phyloP scores from a whole-genome alignment of 768 basidiomycete genomes.

The Porphyrellus cyaneotinctus region DNA sequence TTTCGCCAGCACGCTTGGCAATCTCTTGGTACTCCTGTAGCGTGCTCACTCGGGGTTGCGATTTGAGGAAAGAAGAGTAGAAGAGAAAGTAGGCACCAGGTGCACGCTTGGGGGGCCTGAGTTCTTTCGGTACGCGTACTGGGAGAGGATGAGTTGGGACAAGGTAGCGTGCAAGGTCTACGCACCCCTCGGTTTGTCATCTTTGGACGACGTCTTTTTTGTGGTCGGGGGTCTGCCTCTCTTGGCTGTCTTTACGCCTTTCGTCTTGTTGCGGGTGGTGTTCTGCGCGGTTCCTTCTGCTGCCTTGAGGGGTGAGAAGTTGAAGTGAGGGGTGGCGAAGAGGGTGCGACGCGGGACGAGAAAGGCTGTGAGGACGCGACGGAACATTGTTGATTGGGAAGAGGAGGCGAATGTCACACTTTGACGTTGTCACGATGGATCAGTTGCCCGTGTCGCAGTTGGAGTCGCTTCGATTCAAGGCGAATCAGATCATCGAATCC shows the following conservation, averaged over 20 bases:
- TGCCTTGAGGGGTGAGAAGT: conserved; percentile 6
- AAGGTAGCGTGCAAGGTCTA: not conserved
- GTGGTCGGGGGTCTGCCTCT: conserved; percentile 1
- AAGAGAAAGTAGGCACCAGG: conserved; percentile 27
- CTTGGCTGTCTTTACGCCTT: conserved; percentile 2
- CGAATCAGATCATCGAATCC: conserved; percentile 76
- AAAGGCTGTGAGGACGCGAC: not conserved
- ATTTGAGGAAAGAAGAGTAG: conserved; percentile 13
- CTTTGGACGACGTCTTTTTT: not conserved
- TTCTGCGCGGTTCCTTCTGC: not conserved
- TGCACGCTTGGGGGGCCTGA: conserved; percentile 29
- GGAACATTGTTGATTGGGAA: conserved; percentile 8
- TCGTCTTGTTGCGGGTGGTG: conserved; percentile 4
- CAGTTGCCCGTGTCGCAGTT: conserved; percentile 61
- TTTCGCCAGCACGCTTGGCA: conserved; percentile 19
- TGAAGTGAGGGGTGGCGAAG: conserved; percentile 19
- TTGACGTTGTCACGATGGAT: conserved; percentile 18
- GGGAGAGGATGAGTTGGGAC: conserved; percentile 4
- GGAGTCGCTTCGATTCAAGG: conserved; percentile 73
- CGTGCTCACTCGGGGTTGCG: not conserved
- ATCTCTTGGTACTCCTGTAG: not conserved
- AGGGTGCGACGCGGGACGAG: conserved; percentile 24
- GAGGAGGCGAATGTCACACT: conserved; percentile 12
- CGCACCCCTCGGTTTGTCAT: conserved; percentile 15
- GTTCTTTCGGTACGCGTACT: conserved; percentile 14